These are phyloP conservation scores for Debaryomyces hansenii DNA, from an alignment of 805 yeast genomes.

Conservation along the genomic window DNA sequence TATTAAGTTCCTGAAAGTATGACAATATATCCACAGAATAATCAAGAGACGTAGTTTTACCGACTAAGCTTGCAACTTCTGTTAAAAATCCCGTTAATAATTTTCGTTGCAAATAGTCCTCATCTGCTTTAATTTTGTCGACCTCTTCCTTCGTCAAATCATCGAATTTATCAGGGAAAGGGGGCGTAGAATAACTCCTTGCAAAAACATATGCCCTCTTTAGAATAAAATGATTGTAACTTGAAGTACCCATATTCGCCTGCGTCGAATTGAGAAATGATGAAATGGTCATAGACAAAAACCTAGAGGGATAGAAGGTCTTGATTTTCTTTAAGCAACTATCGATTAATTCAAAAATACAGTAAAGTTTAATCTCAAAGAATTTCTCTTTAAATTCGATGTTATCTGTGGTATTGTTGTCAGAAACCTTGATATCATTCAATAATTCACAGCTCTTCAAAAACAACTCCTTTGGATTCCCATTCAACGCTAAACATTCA, in stretches of 20 bases:
- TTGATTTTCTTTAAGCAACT: conserved; percentile 59
- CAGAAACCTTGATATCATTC: conserved; percentile 29
- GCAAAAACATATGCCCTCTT: conserved; percentile 66
- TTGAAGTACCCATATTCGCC: conserved; percentile 26
- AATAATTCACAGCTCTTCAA: conserved; percentile 70
- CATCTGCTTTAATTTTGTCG: conserved; percentile 48
- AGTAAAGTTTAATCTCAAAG: conserved; percentile 61
- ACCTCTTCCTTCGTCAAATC: conserved; percentile 38
- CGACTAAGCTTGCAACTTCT: conserved; percentile 43
- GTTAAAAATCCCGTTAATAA: conserved; percentile 65
- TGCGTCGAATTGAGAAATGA: conserved; percentile 55
- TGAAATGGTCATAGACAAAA: conserved; percentile 65
- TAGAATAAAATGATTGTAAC: conserved; percentile 38
- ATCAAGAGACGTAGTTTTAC: conserved; percentile 16
- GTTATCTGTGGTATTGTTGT: conserved; percentile 10
- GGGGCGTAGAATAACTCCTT: conserved; percentile 45
- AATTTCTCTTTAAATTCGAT: conserved; percentile 20
- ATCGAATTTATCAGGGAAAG: conserved; percentile 46
- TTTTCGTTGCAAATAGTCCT: conserved; percentile 61
- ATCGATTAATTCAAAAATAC: conserved; percentile 62
- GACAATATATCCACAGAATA: conserved; percentile 23
- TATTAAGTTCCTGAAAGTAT: conserved; percentile 16
- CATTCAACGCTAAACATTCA: conserved; percentile 62
- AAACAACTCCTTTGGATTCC: conserved; percentile 80
- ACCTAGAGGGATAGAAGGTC: conserved; percentile 78